phyloP scores from a whole-genome alignment of 2,329 filamentous ascomycete genomes.

The Calonectria multiphialidica region DNA sequence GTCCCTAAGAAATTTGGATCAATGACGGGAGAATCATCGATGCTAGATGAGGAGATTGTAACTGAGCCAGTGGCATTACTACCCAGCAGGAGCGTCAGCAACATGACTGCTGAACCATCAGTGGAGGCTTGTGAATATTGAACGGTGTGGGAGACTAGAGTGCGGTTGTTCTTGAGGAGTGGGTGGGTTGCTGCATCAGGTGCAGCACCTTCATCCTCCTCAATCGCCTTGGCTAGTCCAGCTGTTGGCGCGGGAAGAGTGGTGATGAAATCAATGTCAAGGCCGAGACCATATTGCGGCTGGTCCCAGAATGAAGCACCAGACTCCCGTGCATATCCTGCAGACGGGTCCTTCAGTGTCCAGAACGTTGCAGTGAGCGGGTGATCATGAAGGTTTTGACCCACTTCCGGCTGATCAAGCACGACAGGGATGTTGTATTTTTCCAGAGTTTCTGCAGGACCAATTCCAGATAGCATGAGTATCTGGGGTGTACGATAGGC shows the following conservation, averaged over 20 bases:
- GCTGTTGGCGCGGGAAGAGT: neutral
- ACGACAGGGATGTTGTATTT: constrained; percentile 13
- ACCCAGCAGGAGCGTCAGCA: constrained; percentile 38
- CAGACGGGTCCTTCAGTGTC: constrained; percentile 5
- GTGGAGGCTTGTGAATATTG: constrained; percentile 32
- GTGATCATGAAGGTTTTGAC: constrained; percentile 6
- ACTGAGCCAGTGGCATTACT: constrained; percentile 45
- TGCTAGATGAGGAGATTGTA: constrained; percentile 33
- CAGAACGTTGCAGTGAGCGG: neutral
- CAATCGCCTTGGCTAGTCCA: constrained; percentile 10
- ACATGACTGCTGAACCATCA: constrained; percentile 37
- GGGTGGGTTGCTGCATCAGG: neutral
- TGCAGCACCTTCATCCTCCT: neutral
- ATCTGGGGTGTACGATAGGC: constrained; percentile 51
- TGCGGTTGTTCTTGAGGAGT: constrained; percentile 19
- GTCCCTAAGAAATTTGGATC: constrained; percentile 48
- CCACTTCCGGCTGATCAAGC: constrained; percentile 11
- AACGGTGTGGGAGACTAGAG: constrained; percentile 34
- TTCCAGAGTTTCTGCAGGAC: constrained; percentile 37
- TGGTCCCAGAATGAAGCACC: neutral
- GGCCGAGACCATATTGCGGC: constrained; percentile 11
- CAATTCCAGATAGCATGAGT: constrained; percentile 54
- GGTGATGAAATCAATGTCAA: constrained; percentile 8
- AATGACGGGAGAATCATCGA: constrained; percentile 37
- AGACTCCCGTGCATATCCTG: constrained; percentile 4